Conservation (phyloP, 1,284 basidiomycete species). For the Melampsora americana region DNA sequence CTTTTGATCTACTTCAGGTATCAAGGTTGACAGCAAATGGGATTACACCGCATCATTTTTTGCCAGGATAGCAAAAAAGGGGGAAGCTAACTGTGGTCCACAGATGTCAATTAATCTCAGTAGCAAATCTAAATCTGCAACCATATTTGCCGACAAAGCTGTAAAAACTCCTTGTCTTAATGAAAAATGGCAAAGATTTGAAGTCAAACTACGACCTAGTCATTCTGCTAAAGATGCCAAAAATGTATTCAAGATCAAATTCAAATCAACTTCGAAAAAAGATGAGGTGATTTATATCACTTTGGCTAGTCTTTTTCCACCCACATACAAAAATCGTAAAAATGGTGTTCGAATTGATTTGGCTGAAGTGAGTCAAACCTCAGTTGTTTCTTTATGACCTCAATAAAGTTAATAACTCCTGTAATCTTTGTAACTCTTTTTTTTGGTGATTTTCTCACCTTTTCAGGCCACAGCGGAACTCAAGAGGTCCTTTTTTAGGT, state of each 20-base stretch:
- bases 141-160: not conserved
- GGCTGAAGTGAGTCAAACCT: not conserved
- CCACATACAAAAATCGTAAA: slow-evolving; percentile 58
- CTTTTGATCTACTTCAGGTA: slow-evolving; percentile 56
- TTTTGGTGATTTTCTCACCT: not conserved
- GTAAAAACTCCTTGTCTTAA: slow-evolving; percentile 3
- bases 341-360: not conserved
- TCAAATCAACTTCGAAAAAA: slow-evolving; percentile 59
- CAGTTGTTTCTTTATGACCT: not conserved
- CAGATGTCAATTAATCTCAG: not conserved
- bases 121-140: not conserved
- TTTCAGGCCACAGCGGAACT: not conserved
- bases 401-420: not conserved
- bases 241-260: slow-evolving; percentile 61
- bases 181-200: slow-evolving; percentile 60
- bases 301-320: slow-evolving; percentile 68
- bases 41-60: slow-evolving; percentile 67
- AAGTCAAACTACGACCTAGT: slow-evolving; percentile 58
- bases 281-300: slow-evolving; percentile 64
- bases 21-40: slow-evolving; percentile 62
- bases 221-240: slow-evolving; percentile 56
- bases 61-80: slow-evolving; percentile 55
- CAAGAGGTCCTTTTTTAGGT: not conserved
- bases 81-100: not conserved
- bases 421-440: not conserved